Conservation (phyloP, 805 yeast species). For the Maudiozyma turicensis region DNA sequence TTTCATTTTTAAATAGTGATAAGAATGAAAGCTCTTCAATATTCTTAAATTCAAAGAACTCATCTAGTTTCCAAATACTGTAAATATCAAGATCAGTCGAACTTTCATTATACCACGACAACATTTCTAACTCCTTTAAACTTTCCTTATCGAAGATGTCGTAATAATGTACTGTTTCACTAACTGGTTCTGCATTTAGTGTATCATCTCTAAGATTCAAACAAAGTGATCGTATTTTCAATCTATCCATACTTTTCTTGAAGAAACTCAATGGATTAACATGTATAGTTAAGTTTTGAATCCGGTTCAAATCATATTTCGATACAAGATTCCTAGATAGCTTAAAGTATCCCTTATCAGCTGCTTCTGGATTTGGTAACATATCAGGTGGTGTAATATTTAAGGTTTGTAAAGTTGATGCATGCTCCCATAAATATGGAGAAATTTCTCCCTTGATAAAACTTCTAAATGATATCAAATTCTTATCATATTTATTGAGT, state of each 20-base stretch:
- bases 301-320: slow-evolving; percentile 13
- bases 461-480: slow-evolving; percentile 18
- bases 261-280: slow-evolving; percentile 20
- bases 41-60: slow-evolving; percentile 24
- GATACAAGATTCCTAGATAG: slow-evolving; percentile 5
- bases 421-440: slow-evolving; percentile 7
- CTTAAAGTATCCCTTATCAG: slow-evolving; percentile 10
- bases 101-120: slow-evolving; percentile 30
- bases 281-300: slow-evolving; percentile 19
- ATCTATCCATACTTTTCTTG: slow-evolving; percentile 10
- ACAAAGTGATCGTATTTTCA: slow-evolving; percentile 17
- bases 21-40: slow-evolving; percentile 28
- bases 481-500: slow-evolving; percentile 10
- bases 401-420: slow-evolving; percentile 12
- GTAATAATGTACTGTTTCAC: slow-evolving; percentile 8
- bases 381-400: slow-evolving; percentile 20
- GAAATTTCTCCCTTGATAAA: slow-evolving; percentile 15
- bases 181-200: slow-evolving; percentile 7
- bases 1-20: slow-evolving; percentile 23
- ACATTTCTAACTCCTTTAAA: slow-evolving; percentile 27
- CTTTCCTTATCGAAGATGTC: slow-evolving; percentile 26
- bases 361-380: slow-evolving; percentile 14
- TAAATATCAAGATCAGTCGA: slow-evolving; percentile 13
- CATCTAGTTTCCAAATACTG: slow-evolving; percentile 19
- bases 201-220: slow-evolving; percentile 26